Evolutionary conservation across 1,284 basidiomycete genomes (phyloP).

Genomic region (Ceraceosorus bombacis): DNA sequence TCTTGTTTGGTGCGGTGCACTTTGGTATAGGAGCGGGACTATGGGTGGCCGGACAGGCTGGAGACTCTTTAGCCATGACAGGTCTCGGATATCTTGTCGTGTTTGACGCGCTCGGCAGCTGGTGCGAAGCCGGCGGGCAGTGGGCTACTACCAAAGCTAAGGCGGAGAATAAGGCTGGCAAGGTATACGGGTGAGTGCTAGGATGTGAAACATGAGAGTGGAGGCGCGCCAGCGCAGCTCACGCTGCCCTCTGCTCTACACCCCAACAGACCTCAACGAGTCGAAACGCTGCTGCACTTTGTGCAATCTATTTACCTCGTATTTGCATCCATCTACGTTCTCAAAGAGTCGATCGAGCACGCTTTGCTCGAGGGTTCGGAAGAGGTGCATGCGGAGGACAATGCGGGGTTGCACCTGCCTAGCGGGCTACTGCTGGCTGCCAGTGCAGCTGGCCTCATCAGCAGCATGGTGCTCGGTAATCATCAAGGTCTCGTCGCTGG

Average conservation of each 20-base stretch:
- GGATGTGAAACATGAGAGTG: not conserved
- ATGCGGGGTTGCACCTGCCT: slow-evolving; percentile 29
- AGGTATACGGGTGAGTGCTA: slow-evolving; percentile 12
- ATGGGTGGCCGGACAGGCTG: slow-evolving; percentile 86
- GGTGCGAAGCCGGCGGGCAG: slow-evolving; percentile 14
- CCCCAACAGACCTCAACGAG: slow-evolving; percentile 53
- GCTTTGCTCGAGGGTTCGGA: slow-evolving; percentile 36
- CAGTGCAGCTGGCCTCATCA: slow-evolving; percentile 24
- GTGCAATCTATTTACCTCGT: slow-evolving; percentile 80
- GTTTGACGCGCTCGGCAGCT: slow-evolving; percentile 63
- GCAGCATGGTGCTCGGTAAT: slow-evolving; percentile 38
- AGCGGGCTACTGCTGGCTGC: slow-evolving; percentile 23
- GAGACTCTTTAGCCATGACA: slow-evolving; percentile 76
- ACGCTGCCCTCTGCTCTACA: not conserved
- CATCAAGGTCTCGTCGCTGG: slow-evolving; percentile 36
- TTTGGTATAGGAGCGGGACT: slow-evolving; percentile 56
- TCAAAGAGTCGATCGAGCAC: slow-evolving; percentile 70
- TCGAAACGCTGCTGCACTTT: slow-evolving; percentile 73
- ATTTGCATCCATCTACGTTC: slow-evolving; percentile 83
- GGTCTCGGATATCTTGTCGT: slow-evolving; percentile 92
- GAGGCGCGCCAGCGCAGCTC: not conserved
- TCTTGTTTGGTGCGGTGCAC: slow-evolving; percentile 51
- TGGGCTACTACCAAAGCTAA: not conserved
- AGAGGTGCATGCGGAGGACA: slow-evolving; percentile 26
- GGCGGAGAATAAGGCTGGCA: not conserved